Conservation (phyloP, 106 monocot genomes). For the Dactylorhiza incarnata region DNA sequence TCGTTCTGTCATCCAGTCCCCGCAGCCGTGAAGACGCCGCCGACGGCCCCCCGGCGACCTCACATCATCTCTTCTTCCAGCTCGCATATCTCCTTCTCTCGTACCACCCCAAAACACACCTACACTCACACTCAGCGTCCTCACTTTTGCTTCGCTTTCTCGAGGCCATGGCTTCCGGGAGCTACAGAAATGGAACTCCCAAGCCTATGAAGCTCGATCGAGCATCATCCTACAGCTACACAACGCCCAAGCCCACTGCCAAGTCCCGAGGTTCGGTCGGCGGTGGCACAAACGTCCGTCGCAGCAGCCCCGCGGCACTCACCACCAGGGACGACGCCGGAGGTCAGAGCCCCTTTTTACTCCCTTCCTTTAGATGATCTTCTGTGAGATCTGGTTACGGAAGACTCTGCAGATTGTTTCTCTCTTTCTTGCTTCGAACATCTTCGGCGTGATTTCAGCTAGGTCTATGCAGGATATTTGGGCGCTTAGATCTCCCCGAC, state of each 20-base stretch:
- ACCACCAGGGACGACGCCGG: not conserved
- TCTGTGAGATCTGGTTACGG: slow-evolving; percentile 2
- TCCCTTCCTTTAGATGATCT: not conserved
- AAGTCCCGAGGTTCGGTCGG: not conserved
- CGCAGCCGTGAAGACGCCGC: not conserved
- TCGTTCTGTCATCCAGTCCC: not conserved
- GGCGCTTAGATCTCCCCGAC: no score
- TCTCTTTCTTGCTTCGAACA: not conserved
- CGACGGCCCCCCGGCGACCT: not conserved
- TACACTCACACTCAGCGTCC: not conserved
- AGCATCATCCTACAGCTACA: not conserved
- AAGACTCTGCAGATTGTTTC: not conserved
- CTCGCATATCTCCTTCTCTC: no score
- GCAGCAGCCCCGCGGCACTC: not conserved
- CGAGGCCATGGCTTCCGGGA: slow-evolving; percentile 5
- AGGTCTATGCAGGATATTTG: not conserved
- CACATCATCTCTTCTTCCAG: not conserved
- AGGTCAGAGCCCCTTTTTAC: not conserved
- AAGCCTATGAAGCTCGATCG: slow-evolving; percentile 10
- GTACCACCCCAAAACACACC: not conserved
- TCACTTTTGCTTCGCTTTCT: no score
- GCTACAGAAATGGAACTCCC: slow-evolving; percentile 7
- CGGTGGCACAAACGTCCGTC: slow-evolving; percentile 3
- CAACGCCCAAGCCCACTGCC: slow-evolving; percentile 3
- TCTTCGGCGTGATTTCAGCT: not conserved